Conservation (phyloP, 148 eudicot species). For the Pouteria glomerata region DNA sequence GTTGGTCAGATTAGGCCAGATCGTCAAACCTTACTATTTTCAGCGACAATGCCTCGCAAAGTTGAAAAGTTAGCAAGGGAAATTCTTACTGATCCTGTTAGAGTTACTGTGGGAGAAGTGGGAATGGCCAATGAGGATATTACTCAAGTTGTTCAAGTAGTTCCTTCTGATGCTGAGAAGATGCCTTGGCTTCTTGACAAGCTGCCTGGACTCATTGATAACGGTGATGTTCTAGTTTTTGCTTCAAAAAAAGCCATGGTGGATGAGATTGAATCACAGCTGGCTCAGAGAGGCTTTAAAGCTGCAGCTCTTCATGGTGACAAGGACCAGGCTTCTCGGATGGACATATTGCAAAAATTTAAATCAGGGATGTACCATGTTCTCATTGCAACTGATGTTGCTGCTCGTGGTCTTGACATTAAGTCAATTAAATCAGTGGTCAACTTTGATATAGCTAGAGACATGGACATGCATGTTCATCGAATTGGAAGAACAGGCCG, state of each 20-base stretch:
- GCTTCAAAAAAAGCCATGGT: constrained; percentile 94
- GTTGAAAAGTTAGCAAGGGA: constrained; percentile 97
- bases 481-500: constrained; percentile 99
- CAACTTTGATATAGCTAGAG: constrained; percentile 92
- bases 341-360: constrained; percentile 84
- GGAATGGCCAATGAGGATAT: constrained; percentile 99
- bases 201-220: constrained; percentile 80
- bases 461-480: constrained; percentile 99
- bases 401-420: constrained; percentile 99
- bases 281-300: constrained; percentile 67
- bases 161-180: constrained; percentile 84
- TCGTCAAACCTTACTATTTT: constrained; percentile 87
- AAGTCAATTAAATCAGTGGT: constrained; percentile 97
- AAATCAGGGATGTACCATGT: constrained; percentile 87
- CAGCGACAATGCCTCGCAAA: constrained; percentile 96
- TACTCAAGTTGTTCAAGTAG: constrained; percentile 79
- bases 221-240: constrained; percentile 95
- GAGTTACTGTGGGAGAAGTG: constrained; percentile 89
- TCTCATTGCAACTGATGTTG: constrained; percentile 97
- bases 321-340: constrained; percentile 93
- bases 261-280: constrained; percentile 82
- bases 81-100: constrained; percentile 83
- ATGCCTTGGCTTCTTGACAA: constrained; percentile 86
- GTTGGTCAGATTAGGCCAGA: constrained; percentile 99
- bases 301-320: constrained; percentile 99